Conservation (phyloP, 139 green algal genomes). For the Coelastrella sp. region DNA sequence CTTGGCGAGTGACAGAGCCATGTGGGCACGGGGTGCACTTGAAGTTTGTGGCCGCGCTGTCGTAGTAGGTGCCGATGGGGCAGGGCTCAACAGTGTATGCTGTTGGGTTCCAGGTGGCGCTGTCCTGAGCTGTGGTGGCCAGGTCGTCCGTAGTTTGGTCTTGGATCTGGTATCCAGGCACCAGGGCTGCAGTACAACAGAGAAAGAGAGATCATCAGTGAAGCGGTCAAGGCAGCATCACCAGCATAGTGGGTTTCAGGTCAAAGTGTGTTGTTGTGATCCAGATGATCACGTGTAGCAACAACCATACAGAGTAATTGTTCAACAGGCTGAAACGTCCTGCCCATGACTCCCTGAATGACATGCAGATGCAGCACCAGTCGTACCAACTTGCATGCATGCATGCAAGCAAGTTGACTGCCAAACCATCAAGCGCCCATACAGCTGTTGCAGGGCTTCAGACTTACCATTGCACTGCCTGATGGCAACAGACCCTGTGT, state of each 20-base stretch:
- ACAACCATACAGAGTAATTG: too few relatives aligned
- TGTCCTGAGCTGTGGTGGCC: not conserved
- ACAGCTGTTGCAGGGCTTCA: too few relatives aligned
- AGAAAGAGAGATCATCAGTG: not conserved
- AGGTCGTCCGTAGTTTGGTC: not conserved
- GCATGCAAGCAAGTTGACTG: too few relatives aligned
- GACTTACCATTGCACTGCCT: not conserved
- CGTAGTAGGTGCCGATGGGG: slow-evolving; percentile 2
- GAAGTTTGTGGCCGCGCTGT: not conserved
- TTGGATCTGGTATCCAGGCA: not conserved
- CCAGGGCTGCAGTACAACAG: slow-evolving; percentile 8
- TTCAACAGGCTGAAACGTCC: too few relatives aligned
- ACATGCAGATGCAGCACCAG: too few relatives aligned
- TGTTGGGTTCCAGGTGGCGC: not conserved
- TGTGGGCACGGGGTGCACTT: not conserved
- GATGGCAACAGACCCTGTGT: not conserved
- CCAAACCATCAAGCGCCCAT: too few relatives aligned
- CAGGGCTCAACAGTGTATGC: not conserved
- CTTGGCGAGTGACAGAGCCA: not conserved
- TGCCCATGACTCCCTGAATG: too few relatives aligned
- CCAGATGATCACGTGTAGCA: too few relatives aligned
- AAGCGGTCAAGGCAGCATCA: not conserved
- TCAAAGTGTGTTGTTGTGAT: too few relatives aligned
- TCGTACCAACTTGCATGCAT: too few relatives aligned
- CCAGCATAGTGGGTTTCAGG: not conserved